Evolutionary conservation across 2,329 filamentous ascomycete species (phyloP).

Genomic region (Falciphora oryzae): DNA sequence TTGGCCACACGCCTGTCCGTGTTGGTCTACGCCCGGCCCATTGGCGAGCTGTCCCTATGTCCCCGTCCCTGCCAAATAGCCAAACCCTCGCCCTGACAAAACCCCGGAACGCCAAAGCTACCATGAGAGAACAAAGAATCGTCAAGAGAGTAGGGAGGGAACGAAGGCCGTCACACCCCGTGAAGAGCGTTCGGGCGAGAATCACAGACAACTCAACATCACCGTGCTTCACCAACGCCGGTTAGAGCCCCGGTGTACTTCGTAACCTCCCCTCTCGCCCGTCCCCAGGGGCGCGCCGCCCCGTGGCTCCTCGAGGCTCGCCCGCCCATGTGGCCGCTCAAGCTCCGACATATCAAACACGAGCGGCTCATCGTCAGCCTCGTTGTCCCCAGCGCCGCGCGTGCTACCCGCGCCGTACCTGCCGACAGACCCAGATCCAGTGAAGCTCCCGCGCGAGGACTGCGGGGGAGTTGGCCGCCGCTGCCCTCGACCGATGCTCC

Average conservation of each 20-base stretch:
- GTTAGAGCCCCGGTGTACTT: neutral
- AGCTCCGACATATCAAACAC: slow-evolving; percentile 71
- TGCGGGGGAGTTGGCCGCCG: slow-evolving; percentile 34
- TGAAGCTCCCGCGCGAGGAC: slow-evolving; percentile 40
- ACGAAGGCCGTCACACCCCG: neutral
- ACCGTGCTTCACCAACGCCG: slow-evolving; percentile 5
- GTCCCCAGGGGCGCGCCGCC: neutral
- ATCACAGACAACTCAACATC: neutral
- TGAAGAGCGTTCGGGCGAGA: neutral
- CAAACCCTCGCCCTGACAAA: neutral
- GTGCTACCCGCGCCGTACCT: slow-evolving; percentile 32
- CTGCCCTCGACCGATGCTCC: slow-evolving; percentile 3
- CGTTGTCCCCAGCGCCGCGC: slow-evolving; percentile 37
- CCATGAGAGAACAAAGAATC: neutral
- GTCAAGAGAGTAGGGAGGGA: neutral
- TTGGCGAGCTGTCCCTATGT: neutral
- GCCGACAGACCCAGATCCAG: slow-evolving; percentile 27
- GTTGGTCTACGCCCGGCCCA: neutral
- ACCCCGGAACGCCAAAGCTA: neutral
- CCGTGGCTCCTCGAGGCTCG: slow-evolving; percentile 51
- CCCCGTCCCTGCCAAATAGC: neutral
- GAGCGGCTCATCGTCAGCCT: slow-evolving; percentile 61
- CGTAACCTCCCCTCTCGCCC: slow-evolving; percentile 8
- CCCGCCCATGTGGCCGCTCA: slow-evolving; percentile 43
- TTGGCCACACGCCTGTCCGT: neutral